A percentile compares a stretch with the other conserved stretches of the same genome.
Evolutionary conservation across 306 rosid genomes (phyloP).

Genomic region (Cicer arietinum): DNA sequence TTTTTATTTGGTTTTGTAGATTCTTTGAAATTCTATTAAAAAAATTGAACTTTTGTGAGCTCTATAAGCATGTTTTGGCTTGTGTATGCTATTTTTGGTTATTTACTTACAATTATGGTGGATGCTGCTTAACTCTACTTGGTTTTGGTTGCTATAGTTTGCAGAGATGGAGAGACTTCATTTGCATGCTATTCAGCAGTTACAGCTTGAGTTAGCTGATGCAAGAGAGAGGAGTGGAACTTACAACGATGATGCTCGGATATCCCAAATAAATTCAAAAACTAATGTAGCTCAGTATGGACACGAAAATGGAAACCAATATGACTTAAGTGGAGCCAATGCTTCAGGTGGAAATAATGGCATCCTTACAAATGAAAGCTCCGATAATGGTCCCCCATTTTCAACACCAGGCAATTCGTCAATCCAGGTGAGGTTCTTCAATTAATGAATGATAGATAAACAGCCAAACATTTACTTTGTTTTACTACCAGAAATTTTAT

Average conservation of each 20-base stretch:
- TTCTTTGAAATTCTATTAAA: slow-evolving; percentile 1
- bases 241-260: slow-evolving; percentile 66
- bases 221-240: slow-evolving; percentile 82
- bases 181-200: slow-evolving; percentile 82
- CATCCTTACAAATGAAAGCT: slow-evolving; percentile 67
- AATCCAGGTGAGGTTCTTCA: slow-evolving; percentile 60
- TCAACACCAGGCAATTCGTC: slow-evolving; percentile 65
- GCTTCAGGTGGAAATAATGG: slow-evolving; percentile 67
- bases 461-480: slow-evolving; percentile 1
- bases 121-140: slow-evolving; percentile 26
- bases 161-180: slow-evolving; percentile 96
- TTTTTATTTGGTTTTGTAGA: slow-evolving; percentile 32
- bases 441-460: slow-evolving; percentile 9
- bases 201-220: slow-evolving; percentile 88
- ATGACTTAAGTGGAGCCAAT: slow-evolving; percentile 65
- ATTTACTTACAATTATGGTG: slow-evolving; percentile 9
- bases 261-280: slow-evolving; percentile 62
- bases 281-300: slow-evolving; percentile 69
- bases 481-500: not conserved
- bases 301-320: slow-evolving; percentile 71
- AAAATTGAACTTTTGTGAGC: not conserved
- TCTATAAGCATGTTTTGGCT: not conserved
- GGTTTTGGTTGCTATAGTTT: slow-evolving; percentile 60
- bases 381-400: slow-evolving; percentile 68
- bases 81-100: not conserved